A percentile compares a stretch with the other conserved stretches of the same genome.
Conservation (phyloP, 345 rosid species). For the Lepidium sativum region DNA sequence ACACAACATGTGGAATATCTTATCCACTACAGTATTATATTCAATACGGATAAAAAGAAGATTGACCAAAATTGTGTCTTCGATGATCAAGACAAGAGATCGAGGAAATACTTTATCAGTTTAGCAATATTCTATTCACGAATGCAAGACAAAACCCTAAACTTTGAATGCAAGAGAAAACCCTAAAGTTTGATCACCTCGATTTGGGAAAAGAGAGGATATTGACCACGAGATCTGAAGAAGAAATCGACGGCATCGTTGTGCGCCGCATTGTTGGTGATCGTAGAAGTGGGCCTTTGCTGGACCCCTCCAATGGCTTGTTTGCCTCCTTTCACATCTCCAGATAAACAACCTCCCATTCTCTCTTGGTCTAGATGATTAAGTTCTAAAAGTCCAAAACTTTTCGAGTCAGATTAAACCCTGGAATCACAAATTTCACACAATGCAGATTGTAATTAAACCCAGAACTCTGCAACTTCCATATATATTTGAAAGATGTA, state of each 20-base stretch:
- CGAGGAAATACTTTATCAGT: background rate
- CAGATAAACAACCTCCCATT: conserved; percentile 58
- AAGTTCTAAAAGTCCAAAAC: background rate
- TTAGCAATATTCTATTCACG: background rate
- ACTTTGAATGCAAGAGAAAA: background rate
- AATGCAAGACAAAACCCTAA: background rate
- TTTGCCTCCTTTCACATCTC: conserved; percentile 61
- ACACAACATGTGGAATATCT: background rate
- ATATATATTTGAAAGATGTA: too few relatives aligned
- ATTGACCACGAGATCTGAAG: conserved; percentile 49
- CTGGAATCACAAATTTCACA: background rate
- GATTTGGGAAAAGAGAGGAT: conserved; percentile 45
- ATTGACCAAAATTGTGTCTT: background rate
- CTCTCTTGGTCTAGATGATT: background rate
- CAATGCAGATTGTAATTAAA: too few relatives aligned
- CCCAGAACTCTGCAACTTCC: too few relatives aligned
- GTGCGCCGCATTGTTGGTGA: conserved; percentile 22
- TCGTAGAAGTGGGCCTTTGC: conserved; percentile 15
- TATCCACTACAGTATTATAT: background rate
- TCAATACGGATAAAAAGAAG: background rate
- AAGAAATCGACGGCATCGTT: conserved; percentile 72
- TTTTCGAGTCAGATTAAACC: background rate
- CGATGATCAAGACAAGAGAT: background rate
- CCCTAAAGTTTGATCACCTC: conserved; percentile 40
- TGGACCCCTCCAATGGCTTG: conserved; percentile 65